These are phyloP conservation scores for Aegilops longissima DNA, from an alignment of 176 grass and related monocot species.

Conservation along the genomic window DNA sequence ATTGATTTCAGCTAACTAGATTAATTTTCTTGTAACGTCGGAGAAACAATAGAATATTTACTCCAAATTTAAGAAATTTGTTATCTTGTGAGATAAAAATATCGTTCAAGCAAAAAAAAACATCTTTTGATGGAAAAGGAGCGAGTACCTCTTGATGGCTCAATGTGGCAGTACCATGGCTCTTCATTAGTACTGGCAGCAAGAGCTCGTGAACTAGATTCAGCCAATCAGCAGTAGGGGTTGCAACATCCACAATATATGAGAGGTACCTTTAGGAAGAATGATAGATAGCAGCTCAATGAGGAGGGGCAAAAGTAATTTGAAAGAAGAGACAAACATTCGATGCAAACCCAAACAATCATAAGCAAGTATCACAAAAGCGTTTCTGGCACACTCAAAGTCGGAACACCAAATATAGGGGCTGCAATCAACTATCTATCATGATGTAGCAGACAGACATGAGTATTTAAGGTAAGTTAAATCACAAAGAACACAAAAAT, in stretches of 20 bases:
- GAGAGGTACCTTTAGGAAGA: constrained; percentile 73
- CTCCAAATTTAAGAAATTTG: constrained; percentile 9
- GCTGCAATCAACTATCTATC: no score
- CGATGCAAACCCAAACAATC: background rate
- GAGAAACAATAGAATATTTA: background rate
- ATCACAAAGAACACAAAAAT: background rate
- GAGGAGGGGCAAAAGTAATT: background rate
- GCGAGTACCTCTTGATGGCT: constrained; percentile 90
- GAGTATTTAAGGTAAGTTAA: constrained; percentile 1
- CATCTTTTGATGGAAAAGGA: constrained; percentile 13
- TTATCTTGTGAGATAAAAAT: background rate
- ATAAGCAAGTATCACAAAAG: background rate
- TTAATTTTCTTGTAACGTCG: background rate
- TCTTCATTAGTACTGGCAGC: constrained; percentile 88
- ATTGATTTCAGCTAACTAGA: constrained; percentile 15
- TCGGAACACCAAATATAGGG: no score
- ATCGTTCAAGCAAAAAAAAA: background rate
- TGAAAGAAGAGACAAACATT: background rate
- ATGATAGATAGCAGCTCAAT: constrained; percentile 15
- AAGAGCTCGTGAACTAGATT: constrained; percentile 83
- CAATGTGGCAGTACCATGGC: constrained; percentile 53
- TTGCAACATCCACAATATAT: constrained; percentile 98
- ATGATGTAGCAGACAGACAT: no score
- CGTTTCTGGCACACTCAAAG: background rate
- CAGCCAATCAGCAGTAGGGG: constrained; percentile 91